These are phyloP conservation scores for Brasenia schreberi DNA, from an alignment of 164 flowering plant species.

Conservation along the genomic window DNA sequence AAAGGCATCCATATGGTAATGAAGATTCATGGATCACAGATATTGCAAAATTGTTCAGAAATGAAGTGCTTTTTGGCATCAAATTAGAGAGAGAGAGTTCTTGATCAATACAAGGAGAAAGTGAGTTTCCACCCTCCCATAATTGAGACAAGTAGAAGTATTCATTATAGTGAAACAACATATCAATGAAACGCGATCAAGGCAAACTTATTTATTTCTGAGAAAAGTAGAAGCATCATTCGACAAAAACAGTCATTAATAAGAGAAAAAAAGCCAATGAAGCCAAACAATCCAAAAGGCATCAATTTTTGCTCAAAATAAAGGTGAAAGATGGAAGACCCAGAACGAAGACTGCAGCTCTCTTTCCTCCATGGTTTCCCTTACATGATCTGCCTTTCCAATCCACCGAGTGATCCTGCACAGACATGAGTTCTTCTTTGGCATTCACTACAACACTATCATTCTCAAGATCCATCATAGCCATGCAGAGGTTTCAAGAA, in stretches of 20 bases:
- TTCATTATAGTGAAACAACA: background rate
- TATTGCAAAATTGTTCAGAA: too few species aligned
- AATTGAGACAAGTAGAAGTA: too few species aligned
- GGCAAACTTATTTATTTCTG: background rate
- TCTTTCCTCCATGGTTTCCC: background rate
- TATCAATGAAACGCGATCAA: background rate
- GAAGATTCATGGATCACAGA: too few species aligned
- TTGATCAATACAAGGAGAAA: too few species aligned
- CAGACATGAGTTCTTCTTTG: background rate
- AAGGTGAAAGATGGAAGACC: background rate
- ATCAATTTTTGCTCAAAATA: too few species aligned
- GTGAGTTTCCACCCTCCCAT: too few species aligned
- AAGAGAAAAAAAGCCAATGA: background rate
- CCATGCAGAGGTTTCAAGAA: background rate
- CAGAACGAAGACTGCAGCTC: background rate
- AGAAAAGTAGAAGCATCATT: too few species aligned
- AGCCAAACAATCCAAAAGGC: background rate
- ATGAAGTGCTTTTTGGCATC: too few species aligned
- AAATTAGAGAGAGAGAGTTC: too few species aligned
- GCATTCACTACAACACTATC: background rate
- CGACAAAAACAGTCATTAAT: too few species aligned
- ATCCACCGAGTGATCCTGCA: background rate
- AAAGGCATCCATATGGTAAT: too few species aligned
- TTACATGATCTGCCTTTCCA: background rate
- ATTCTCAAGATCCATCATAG: background rate